Evolutionary conservation across 2,329 filamentous ascomycete species (phyloP).

Genomic region (Cladosporium sp.): DNA sequence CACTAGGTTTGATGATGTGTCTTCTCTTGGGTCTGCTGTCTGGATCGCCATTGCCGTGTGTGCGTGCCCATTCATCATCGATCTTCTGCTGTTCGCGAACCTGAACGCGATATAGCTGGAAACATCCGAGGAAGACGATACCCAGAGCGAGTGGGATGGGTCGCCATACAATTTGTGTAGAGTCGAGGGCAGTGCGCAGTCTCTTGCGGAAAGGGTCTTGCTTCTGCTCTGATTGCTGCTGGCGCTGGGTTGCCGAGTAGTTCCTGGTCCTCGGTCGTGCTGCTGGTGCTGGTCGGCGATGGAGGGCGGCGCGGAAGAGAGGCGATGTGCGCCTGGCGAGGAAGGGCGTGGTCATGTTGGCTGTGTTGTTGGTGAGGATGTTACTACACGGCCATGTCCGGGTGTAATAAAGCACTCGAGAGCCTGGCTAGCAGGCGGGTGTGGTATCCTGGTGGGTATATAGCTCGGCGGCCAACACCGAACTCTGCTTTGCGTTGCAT

Average conservation of each 20-base stretch:
- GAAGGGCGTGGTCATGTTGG: constrained; percentile 8
- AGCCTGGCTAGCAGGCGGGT: background rate
- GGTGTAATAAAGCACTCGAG: background rate
- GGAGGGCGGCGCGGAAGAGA: constrained; percentile 16
- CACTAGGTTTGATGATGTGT: constrained; percentile 72
- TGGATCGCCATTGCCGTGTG: constrained; percentile 39
- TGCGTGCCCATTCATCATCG: constrained; percentile 47
- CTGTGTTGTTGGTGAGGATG: background rate
- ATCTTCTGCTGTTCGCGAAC: constrained; percentile 46
- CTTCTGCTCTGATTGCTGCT: constrained; percentile 6
- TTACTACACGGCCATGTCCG: constrained; percentile 1
- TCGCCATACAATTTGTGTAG: constrained; percentile 61
- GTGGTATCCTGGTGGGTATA: background rate
- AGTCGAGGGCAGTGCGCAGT: constrained; percentile 12
- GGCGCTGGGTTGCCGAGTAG: constrained; percentile 6
- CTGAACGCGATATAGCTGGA: constrained; percentile 79
- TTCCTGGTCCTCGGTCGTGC: background rate
- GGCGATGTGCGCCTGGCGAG: constrained; percentile 14
- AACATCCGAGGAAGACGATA: constrained; percentile 76
- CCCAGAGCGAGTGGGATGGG: constrained; percentile 85
- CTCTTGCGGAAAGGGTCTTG: constrained; percentile 12
- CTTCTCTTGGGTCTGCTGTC: constrained; percentile 52
- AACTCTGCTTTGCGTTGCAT: background rate
- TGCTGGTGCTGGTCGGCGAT: constrained; percentile 5
- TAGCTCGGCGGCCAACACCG: background rate